phyloP scores from a whole-genome alignment of 192 early-diverging fungal species.

The Coemansia umbellata region DNA sequence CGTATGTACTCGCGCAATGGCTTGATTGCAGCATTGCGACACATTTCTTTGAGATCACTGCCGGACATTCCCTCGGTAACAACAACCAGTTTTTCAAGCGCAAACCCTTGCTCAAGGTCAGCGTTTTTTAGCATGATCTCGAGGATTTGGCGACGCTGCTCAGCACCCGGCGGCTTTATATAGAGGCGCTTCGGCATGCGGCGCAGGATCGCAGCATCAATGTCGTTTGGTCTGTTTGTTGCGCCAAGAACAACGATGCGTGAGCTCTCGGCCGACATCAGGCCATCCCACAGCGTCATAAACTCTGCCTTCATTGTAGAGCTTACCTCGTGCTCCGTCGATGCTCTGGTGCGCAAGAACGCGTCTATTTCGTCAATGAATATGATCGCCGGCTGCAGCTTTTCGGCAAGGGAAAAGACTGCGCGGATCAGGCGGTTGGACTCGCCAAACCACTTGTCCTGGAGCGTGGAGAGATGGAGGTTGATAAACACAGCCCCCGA shows the following conservation, averaged over 20 bases:
- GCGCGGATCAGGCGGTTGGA: constrained; percentile 91
- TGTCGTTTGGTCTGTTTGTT: constrained; percentile 97
- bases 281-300: constrained; percentile 98
- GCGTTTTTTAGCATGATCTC: constrained; percentile 69
- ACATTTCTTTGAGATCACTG: constrained; percentile 96
- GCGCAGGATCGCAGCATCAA: constrained; percentile 93
- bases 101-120: constrained; percentile 66
- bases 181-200: constrained; percentile 97
- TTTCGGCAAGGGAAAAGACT: constrained; percentile 88
- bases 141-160: constrained; percentile 84
- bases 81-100: constrained; percentile 61
- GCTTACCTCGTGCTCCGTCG: constrained; percentile 93
- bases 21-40: constrained; percentile 93
- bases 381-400: constrained; percentile 92
- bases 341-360: constrained; percentile 85
- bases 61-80: constrained; percentile 82
- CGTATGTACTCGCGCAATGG: constrained; percentile 86
- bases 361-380: constrained; percentile 99
- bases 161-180: constrained; percentile 74
- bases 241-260: constrained; percentile 82
- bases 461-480: constrained; percentile 92
- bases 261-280: constrained; percentile 54
- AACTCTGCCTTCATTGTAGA: constrained; percentile 99
- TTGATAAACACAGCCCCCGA: constrained; percentile 98
- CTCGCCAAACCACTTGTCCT: constrained; percentile 98